Evolutionary conservation across 805 yeast genomes (phyloP).

Genomic region (Zygosaccharomyces rouxii): DNA sequence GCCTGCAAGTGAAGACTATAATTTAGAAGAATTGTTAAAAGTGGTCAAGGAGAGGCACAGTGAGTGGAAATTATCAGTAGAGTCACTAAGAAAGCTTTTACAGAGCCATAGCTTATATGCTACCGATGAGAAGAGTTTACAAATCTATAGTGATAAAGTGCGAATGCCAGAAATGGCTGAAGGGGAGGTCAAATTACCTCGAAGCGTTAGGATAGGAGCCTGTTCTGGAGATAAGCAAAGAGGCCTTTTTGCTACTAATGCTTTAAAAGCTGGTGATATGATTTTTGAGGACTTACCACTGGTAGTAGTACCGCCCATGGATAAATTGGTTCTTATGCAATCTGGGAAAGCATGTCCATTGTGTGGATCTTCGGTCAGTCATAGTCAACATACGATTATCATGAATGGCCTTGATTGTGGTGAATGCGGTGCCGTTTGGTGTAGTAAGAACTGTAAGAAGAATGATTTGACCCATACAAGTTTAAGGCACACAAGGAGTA

Average conservation of each 20-base stretch:
- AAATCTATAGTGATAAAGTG: conserved; percentile 47
- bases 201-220: conserved; percentile 1
- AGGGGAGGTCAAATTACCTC: conserved; percentile 7
- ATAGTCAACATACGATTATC: conserved; percentile 30
- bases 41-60: conserved; percentile 49
- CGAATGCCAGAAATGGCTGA: conserved; percentile 38
- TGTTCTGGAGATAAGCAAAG: conserved; percentile 15
- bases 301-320: conserved; percentile 61
- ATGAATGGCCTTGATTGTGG: conserved; percentile 58
- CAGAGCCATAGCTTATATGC: conserved; percentile 52
- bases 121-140: conserved; percentile 43
- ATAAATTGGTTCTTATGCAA: conserved; percentile 53
- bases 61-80: conserved; percentile 60
- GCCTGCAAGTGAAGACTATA: conserved; percentile 55
- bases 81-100: conserved; percentile 50
- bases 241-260: conserved; percentile 45
- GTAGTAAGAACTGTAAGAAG: conserved; percentile 57
- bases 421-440: conserved; percentile 66
- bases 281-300: conserved; percentile 63
- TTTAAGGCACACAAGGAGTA: conserved; percentile 48
- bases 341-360: conserved; percentile 65
- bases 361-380: conserved; percentile 55
- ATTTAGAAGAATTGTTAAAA: conserved; percentile 49
- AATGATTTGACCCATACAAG: conserved; percentile 48
- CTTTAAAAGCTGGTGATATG: conserved; percentile 46